Evolutionary conservation across 208 protist genomes (phyloP), one percentile per base, ranked within the genome.

Genomic region (Vickermania spadyakhi): DNA sequence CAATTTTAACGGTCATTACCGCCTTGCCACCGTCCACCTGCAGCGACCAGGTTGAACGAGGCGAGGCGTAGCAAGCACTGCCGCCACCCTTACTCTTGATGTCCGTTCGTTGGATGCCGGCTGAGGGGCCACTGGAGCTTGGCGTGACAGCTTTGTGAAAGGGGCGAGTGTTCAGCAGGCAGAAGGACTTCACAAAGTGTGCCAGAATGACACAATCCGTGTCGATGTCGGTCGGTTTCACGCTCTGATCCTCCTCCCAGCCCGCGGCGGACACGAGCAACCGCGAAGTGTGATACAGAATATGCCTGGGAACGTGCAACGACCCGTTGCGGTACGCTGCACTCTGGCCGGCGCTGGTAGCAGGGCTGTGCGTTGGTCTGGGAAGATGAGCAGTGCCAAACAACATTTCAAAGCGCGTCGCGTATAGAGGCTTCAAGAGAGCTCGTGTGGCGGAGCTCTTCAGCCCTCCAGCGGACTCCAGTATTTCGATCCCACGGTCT

Each of bases 161-260:
- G 22, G 86, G 79, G 13, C 50, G 52, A 21, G 68, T 74, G 60
- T 89, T 64, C 27, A 93, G 58, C 14, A 77, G 73, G 57, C 73
- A 85, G 62, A 89, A 93, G 2, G 84, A 74, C 56, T 79, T 77
- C 29, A 91, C 52, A 75, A 93, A 93, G 71, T 93, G 80, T 0
- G 59, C 78, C 1, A 91, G 29, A 26, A 93, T 68, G 0, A 93
- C 83, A 59, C 75, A 88, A 0, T 75, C 21, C 30, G 76, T 84
- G 70, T 94, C 87, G 7, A 94, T 25, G 68, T 87, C 78, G 27
- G 73, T 13, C 25, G 87, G 70, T 64, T 87, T 76, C 0, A 62
- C 62, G 60, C 77, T 86, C 31, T 89, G 81, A 18, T 18, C 36
- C 36, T 45, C 36, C 36, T 18, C 36, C 84, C 83, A 90, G 1